Conservation (phyloP, 495 filamentous ascomycete genomes). For the Penicillium diatomitis region DNA sequence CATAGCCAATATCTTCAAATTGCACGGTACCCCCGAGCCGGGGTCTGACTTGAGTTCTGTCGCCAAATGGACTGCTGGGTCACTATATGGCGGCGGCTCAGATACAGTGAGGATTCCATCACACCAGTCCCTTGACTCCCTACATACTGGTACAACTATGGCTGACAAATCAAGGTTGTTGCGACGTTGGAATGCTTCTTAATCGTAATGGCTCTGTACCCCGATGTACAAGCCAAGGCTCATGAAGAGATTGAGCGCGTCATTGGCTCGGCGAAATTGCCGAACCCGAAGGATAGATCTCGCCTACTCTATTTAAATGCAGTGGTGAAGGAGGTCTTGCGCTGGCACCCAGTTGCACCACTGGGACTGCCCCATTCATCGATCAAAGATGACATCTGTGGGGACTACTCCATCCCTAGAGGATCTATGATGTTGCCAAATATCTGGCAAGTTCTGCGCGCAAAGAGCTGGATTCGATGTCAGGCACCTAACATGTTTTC, state of each 20-base stretch:
- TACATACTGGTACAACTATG: neutral
- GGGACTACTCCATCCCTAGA: constrained; percentile 38
- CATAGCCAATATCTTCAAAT: constrained; percentile 23
- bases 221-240: constrained; percentile 37
- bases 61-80: constrained; percentile 38
- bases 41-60: constrained; percentile 18
- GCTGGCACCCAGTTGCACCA: constrained; percentile 38
- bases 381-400: constrained; percentile 38
- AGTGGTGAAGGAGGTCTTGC: constrained; percentile 34
- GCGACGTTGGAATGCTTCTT: constrained; percentile 20
- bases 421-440: constrained; percentile 29
- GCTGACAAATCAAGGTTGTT: constrained; percentile 10
- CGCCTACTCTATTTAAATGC: constrained; percentile 37
- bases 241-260: constrained; percentile 44
- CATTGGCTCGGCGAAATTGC: constrained; percentile 28
- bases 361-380: constrained; percentile 47
- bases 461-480: neutral
- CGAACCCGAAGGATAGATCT: constrained; percentile 20
- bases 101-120: constrained; percentile 31
- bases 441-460: constrained; percentile 22
- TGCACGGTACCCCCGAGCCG: constrained; percentile 4
- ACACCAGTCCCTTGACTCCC: neutral
- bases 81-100: constrained; percentile 47
- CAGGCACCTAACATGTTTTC: neutral
- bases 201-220: constrained; percentile 32